phyloP scores from a whole-genome alignment of 1,284 basidiomycete species.

The Paramarasmius palmivorus region DNA sequence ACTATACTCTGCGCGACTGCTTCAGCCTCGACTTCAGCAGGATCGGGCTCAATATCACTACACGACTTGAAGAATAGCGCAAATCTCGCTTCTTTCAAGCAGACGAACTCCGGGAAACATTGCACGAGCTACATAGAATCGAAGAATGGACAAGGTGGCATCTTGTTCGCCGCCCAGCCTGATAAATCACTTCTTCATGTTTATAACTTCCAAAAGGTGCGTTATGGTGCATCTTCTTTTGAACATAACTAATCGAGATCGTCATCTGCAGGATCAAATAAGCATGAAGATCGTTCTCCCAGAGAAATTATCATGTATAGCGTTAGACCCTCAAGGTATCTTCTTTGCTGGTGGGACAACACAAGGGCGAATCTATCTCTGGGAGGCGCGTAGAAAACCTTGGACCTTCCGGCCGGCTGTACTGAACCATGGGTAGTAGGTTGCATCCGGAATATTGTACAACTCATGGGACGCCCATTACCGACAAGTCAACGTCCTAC shows the following conservation, averaged over 20 bases:
- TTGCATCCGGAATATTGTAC: conserved; percentile 87
- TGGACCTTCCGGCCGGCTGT: conserved; percentile 2
- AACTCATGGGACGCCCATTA: conserved; percentile 96
- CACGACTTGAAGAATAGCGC: conserved; percentile 75
- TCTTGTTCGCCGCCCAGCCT: conserved; percentile 73
- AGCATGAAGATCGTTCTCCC: conserved; percentile 86
- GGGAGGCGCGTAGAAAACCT: conserved; percentile 72
- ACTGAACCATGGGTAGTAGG: conserved; percentile 42
- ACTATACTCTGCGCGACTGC: conserved; percentile 62
- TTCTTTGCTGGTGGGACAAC: conserved; percentile 87
- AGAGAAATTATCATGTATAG: conserved; percentile 82
- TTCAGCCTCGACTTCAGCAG: conserved; percentile 46
- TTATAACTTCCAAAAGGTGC: conserved; percentile 82
- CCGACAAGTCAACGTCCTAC: conserved; percentile 80
- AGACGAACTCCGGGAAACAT: conserved; percentile 58
- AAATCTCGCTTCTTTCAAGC: conserved; percentile 74
- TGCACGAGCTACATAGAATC: conserved; percentile 66
- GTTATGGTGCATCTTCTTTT: conserved; percentile 9
- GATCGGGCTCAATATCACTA: conserved; percentile 60
- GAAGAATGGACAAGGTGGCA: conserved; percentile 67
- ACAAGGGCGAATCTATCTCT: conserved; percentile 90
- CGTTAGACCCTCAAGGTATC: conserved; percentile 70
- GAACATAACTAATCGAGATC: neutral
- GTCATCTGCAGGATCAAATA: conserved; percentile 74
- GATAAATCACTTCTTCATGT: conserved; percentile 82